These are phyloP conservation scores for Pseudomassariella vexata DNA, from an alignment of 2,329 filamentous ascomycete species.

Conservation along the genomic window DNA sequence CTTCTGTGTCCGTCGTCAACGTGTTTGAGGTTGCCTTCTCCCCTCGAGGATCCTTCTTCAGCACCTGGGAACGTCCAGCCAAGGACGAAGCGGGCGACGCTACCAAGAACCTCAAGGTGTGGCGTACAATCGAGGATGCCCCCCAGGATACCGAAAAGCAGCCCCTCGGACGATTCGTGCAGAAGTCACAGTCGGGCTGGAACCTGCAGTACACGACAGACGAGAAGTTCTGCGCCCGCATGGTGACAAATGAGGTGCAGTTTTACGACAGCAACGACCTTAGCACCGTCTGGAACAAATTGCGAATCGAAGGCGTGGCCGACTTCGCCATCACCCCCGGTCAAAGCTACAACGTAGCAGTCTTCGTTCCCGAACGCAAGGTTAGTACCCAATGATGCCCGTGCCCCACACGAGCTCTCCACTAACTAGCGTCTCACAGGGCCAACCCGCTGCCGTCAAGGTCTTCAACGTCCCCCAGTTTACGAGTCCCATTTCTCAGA, in stretches of 20 bases:
- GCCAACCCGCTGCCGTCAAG: conserved; percentile 88
- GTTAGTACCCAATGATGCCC: conserved; percentile 37
- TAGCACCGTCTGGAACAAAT: conserved; percentile 86
- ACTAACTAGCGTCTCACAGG: conserved; percentile 44
- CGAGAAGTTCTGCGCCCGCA: conserved; percentile 86
- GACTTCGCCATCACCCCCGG: conserved; percentile 89
- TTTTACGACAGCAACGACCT: conserved; percentile 90
- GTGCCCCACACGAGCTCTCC: conserved; percentile 7
- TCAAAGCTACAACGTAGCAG: conserved; percentile 84
- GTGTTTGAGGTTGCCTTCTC: conserved; percentile 96
- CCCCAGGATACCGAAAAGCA: conserved; percentile 59
- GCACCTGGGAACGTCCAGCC: conserved; percentile 89
- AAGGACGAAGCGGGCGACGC: conserved; percentile 95
- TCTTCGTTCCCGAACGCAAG: conserved; percentile 95
- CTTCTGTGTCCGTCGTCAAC: conserved; percentile 70
- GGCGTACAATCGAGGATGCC: conserved; percentile 72
- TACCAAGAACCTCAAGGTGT: conserved; percentile 94
- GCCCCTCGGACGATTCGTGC: conserved; percentile 83
- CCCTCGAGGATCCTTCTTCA: conserved; percentile 83
- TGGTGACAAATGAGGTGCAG: conserved; percentile 95
- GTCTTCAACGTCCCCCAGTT: conserved; percentile 93
- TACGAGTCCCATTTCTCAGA: conserved; percentile 77
- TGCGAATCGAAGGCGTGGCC: conserved; percentile 82
- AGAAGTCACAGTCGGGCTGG: conserved; percentile 93
- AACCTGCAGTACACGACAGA: conserved; percentile 95